These are phyloP conservation scores for Setaria italica DNA, from an alignment of 202 grass and related monocot species.

Conservation along the genomic window DNA sequence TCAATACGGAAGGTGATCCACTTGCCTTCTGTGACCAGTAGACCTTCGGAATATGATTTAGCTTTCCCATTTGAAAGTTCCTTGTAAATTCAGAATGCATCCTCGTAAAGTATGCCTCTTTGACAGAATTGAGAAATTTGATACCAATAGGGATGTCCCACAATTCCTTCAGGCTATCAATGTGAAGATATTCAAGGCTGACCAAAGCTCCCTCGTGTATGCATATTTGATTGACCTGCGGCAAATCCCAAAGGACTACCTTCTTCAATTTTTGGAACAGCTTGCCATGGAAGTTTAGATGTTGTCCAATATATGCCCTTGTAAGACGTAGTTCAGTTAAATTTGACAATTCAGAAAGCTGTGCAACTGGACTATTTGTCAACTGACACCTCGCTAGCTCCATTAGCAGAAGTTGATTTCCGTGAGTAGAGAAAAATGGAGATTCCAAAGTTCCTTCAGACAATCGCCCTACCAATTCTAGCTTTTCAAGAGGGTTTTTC, in stretches of 20 bases:
- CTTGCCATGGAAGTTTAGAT: conserved; percentile 20
- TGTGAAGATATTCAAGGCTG: conserved; percentile 35
- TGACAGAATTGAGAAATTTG: conserved; percentile 35
- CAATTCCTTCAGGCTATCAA: conserved; percentile 34
- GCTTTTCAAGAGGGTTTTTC: conserved; percentile 36
- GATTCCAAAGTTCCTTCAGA: conserved; percentile 43
- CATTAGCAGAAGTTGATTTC: conserved; percentile 20
- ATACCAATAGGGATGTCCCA: conserved; percentile 25
- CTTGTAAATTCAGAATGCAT: conserved; percentile 46
- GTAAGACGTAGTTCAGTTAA: conserved; percentile 35
- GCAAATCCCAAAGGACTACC: conserved; percentile 10
- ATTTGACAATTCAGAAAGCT: conserved; percentile 33
- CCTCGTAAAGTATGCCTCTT: conserved; percentile 19
- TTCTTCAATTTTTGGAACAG: conserved; percentile 44
- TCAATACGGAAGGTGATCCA: not conserved
- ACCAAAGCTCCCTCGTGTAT: conserved; percentile 42
- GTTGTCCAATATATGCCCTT: conserved; percentile 27
- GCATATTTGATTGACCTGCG: conserved; percentile 36
- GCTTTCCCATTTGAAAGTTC: conserved; percentile 13
- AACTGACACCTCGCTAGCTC: conserved; percentile 39
- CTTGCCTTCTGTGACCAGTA: conserved; percentile 28
- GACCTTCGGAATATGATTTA: conserved; percentile 29
- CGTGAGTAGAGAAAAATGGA: conserved; percentile 33
- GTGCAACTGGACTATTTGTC: not conserved
- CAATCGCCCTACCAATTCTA: conserved; percentile 14